Base-by-base conservation (phyloP, 805 yeast genomes). In the Candida saitoana region DNA sequence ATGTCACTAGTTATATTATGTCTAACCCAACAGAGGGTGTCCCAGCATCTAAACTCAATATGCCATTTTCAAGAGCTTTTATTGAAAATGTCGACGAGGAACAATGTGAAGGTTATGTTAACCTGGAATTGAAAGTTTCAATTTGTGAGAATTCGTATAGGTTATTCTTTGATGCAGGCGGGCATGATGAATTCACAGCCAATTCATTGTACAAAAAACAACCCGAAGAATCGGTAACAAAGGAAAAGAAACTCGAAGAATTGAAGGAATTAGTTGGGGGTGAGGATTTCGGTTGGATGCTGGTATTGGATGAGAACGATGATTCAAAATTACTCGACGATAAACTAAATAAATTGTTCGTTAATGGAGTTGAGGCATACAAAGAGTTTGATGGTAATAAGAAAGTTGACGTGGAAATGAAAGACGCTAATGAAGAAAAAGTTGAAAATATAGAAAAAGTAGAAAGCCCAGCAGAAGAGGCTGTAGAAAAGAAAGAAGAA, bases 11-110 rank as follows among this genome's bases (percentile, higher is more conserved):
- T 34, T 93, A 85, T 61, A 78, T 90, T 34, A 84, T 93, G 86
- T 84, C 96, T 3, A 95, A 88, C 55, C 98, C 99, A 30, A 93
- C 99, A 2, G 99, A 93, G 62, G 98, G 98, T 22, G 84, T 93
- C 14, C 82, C 88, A 14, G 79, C 87, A 15, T 80, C 84, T 34
- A 80, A 80, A 50, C 76, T 93, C 42, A 76, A 77, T 48, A 71
- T 87, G 62, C 98, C 98, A 18, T 85, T 91, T 62, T 67, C 87
- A 49, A 83, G 80, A 51, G 59, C 76, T 3, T 74, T 71, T 40
- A 64, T 81, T 36, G 78, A 79, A 36, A 73, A 67, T 38, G 76
- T 77, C 8, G 81, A 70, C 35, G 79, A 73, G 40, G 84, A 77
- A 14, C 68, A 65, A 46, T 65, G 78, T 42, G 82, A 78, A 41